Percentiles rank a stretch among this genome's conserved stretches.
Evolutionary conservation across 176 grass and related monocot genomes (phyloP).

Genomic region (Avena eriantha): DNA sequence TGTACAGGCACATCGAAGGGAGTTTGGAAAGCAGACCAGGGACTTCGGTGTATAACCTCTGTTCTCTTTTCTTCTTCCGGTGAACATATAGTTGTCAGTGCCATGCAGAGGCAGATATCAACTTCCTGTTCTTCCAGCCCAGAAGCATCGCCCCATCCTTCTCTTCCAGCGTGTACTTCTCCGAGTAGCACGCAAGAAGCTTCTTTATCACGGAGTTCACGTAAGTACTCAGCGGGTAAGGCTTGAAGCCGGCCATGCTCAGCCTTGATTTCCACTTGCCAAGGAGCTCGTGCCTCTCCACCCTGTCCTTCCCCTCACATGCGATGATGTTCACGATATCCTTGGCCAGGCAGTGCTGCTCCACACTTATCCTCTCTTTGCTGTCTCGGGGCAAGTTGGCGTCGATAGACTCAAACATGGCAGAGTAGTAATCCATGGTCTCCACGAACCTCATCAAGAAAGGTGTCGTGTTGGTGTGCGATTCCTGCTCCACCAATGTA

Average conservation of each 20-base stretch:
- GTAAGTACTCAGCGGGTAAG: slow-evolving; percentile 80
- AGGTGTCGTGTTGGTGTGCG: slow-evolving; percentile 92
- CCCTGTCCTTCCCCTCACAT: slow-evolving; percentile 86
- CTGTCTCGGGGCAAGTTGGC: slow-evolving; percentile 65
- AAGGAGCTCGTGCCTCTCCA: slow-evolving; percentile 90
- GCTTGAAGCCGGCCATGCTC: slow-evolving; percentile 93
- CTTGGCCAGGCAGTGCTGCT: slow-evolving; percentile 96
- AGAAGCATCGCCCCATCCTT: slow-evolving; percentile 83
- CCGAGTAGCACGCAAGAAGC: slow-evolving; percentile 76
- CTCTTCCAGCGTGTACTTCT: slow-evolving; percentile 88
- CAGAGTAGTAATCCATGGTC: slow-evolving; percentile 89
- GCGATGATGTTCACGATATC: slow-evolving; percentile 98
- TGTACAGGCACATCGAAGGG: slow-evolving; percentile 51
- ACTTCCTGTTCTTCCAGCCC: slow-evolving; percentile 90
- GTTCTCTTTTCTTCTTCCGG: slow-evolving; percentile 20
- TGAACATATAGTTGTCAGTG: slow-evolving; percentile 54
- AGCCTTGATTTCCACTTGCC: slow-evolving; percentile 96
- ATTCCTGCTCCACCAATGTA: slow-evolving; percentile 96
- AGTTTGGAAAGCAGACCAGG: slow-evolving; percentile 36
- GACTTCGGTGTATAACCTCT: slow-evolving; percentile 40
- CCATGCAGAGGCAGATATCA: slow-evolving; percentile 98
- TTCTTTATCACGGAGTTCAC: slow-evolving; percentile 96
- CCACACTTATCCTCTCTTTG: slow-evolving; percentile 86
- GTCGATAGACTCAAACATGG: slow-evolving; percentile 95
- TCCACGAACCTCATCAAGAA: slow-evolving; percentile 85